phyloP scores from a whole-genome alignment of 306 rosid genomes.

The Crataegus laevigata region DNA sequence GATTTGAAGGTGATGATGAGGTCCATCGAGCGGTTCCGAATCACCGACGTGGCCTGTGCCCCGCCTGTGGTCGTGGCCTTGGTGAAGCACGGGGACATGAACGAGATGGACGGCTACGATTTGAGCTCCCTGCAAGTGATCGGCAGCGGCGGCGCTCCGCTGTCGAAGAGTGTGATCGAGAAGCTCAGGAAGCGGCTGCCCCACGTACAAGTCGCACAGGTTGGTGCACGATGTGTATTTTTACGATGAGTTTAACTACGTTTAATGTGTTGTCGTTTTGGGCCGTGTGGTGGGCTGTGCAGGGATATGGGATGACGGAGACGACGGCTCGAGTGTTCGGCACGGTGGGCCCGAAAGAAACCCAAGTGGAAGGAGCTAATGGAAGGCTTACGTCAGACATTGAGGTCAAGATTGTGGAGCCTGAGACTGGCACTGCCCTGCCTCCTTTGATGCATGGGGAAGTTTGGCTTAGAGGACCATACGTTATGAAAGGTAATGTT shows the following conservation, averaged over 20 bases:
- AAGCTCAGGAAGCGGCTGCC: constrained; percentile 18
- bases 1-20: constrained; percentile 3
- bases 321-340: constrained; percentile 17
- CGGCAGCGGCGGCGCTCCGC: constrained; percentile 22
- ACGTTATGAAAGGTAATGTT: constrained; percentile 17
- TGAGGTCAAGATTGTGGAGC: constrained; percentile 25
- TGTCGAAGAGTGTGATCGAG: constrained; percentile 7
- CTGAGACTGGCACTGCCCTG: constrained; percentile 8
- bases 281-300: neutral
- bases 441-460: constrained; percentile 20
- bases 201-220: constrained; percentile 21
- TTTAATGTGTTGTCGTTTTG: neutral
- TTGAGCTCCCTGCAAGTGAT: constrained; percentile 19
- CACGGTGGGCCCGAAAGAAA: constrained; percentile 14
- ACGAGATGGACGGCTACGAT: constrained; percentile 2
- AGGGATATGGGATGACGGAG: constrained; percentile 21
- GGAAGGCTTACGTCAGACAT: constrained; percentile 19
- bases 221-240: neutral
- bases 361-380: constrained; percentile 12
- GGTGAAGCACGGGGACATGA: neutral
- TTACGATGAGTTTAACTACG: neutral
- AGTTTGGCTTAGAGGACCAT: constrained; percentile 23
- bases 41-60: constrained; percentile 15
- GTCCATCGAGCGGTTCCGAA: constrained; percentile 6
- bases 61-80: constrained; percentile 16